These are phyloP conservation scores for Blastomyces percursus DNA, from an alignment of 2,329 filamentous ascomycete species.

Conservation along the genomic window DNA sequence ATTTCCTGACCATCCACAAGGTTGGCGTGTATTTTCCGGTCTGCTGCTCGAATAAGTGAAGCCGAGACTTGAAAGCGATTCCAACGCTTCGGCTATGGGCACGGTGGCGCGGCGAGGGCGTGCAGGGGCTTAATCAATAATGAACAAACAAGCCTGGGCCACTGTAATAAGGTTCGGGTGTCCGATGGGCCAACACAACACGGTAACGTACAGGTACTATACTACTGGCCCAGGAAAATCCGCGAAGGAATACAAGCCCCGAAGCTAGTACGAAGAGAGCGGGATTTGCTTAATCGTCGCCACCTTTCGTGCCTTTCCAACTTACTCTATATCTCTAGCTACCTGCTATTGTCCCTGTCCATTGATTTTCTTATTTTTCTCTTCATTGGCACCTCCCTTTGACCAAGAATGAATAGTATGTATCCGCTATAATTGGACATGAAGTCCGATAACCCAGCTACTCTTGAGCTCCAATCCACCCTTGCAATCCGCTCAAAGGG, in stretches of 20 bases:
- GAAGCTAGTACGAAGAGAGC: background rate
- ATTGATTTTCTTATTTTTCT: background rate
- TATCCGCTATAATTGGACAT: background rate
- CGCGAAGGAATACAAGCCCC: background rate
- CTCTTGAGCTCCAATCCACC: background rate
- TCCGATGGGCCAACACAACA: too few species aligned
- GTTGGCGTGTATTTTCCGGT: background rate
- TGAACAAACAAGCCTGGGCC: background rate
- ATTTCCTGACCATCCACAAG: background rate
- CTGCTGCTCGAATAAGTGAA: background rate
- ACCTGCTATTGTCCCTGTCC: background rate
- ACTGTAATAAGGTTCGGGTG: background rate
- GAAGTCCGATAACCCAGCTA: background rate
- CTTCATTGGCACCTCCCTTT: background rate
- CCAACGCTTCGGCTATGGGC: background rate
- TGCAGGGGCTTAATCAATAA: too few species aligned
- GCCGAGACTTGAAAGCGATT: background rate
- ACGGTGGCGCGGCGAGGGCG: background rate
- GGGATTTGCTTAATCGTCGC: background rate
- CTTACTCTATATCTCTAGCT: background rate
- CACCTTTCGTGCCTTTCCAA: background rate
- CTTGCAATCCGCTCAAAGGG: background rate
- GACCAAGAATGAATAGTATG: background rate
- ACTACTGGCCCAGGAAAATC: background rate
- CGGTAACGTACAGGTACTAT: background rate